These are phyloP conservation scores for Candida sakaeoensis DNA, from an alignment of 805 yeast genomes.

Conservation along the genomic window DNA sequence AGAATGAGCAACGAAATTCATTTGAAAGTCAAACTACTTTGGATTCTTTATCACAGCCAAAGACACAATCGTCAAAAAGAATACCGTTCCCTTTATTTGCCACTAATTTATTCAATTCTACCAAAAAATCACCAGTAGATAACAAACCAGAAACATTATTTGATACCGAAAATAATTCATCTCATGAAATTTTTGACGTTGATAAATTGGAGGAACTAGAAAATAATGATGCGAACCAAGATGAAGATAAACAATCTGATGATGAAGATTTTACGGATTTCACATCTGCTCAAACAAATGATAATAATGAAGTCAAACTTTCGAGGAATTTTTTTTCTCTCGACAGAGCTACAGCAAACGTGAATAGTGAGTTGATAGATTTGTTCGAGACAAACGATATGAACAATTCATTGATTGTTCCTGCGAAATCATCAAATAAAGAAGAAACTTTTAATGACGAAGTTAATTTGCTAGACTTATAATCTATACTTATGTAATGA, in stretches of 20 bases:
- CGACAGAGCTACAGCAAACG: conserved; percentile 2
- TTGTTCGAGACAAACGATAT: conserved; percentile 1
- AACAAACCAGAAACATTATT: conserved; percentile 6
- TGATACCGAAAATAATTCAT: conserved; percentile 1
- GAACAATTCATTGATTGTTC: not conserved
- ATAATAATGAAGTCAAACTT: conserved; percentile 2
- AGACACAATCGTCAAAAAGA: not conserved
- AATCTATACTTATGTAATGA: not conserved
- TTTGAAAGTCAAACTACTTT: conserved; percentile 5
- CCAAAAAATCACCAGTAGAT: conserved; percentile 2
- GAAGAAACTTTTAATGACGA: not conserved
- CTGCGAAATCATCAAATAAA: not conserved
- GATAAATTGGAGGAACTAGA: conserved; percentile 4
- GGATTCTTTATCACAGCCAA: conserved; percentile 5
- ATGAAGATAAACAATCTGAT: conserved; percentile 5
- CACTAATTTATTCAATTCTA: not conserved
- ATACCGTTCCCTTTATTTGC: conserved; percentile 6
- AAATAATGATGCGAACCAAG: not conserved
- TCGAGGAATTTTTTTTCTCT: conserved; percentile 7
- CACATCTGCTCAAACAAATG: conserved; percentile 11
- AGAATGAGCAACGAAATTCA: conserved; percentile 1
- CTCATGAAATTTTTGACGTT: not conserved
- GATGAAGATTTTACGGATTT: conserved; percentile 23
- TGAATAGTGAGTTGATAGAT: conserved; percentile 6
- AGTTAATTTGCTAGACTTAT: conserved; percentile 8